Evolutionary conservation across 108 stramenopile genomes (phyloP).

Genomic region (Licmophora abbreviata): DNA sequence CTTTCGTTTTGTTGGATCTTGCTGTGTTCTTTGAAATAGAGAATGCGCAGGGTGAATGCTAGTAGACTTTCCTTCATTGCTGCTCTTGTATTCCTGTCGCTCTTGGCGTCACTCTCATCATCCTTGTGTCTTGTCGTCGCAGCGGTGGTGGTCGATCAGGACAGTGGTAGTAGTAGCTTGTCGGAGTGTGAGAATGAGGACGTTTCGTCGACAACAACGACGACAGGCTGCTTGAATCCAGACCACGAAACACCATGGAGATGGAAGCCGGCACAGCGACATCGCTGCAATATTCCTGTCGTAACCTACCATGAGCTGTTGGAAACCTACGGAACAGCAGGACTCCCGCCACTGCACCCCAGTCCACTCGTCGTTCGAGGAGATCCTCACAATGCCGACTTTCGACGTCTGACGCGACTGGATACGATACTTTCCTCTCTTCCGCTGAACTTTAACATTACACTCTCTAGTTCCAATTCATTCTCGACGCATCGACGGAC

Average conservation of each 20-base stretch:
- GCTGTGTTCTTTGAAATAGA: too few relatives aligned
- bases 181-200: too few relatives aligned
- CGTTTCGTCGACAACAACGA: too few relatives aligned
- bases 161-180: too few relatives aligned
- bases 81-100: too few relatives aligned
- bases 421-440: conserved; percentile 42
- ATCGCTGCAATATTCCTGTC: conserved; percentile 58
- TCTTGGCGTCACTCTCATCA: too few relatives aligned
- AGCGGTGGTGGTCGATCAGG: too few relatives aligned
- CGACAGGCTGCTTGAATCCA: too few relatives aligned
- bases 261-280: conserved; percentile 55
- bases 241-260: conserved; percentile 27
- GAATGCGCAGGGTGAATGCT: too few relatives aligned
- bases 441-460: conserved; percentile 55
- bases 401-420: conserved; percentile 33
- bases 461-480: conserved; percentile 68
- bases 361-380: conserved; percentile 41
- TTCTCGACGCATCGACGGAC: conserved; percentile 63
- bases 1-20: too few relatives aligned
- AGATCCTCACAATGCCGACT: conserved; percentile 21
- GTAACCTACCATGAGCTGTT: conserved; percentile 28
- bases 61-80: too few relatives aligned
- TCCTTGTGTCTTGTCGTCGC: too few relatives aligned
- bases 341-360: conserved; percentile 43
- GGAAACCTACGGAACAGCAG: conserved; percentile 32